Base-by-base conservation (phyloP, 2,329 filamentous ascomycete genomes). In the Paracorniculantispora psalliotae region DNA sequence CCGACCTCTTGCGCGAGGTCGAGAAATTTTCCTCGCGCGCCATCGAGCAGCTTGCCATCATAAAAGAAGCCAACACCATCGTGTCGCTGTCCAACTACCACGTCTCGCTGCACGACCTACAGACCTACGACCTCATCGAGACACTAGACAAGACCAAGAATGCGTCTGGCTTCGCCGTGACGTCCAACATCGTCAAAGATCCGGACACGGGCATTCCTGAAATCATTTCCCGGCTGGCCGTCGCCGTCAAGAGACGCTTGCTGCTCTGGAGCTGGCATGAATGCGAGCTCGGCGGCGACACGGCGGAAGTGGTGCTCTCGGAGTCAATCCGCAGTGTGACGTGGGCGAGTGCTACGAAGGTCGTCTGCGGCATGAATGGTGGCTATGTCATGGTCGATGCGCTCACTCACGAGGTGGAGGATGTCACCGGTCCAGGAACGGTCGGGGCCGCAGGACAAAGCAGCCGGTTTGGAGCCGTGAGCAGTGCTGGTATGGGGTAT, bases 181-280 rank as follows among this genome's bases (percentile, higher is more conserved):
- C 92, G 2, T 96, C 91, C 63, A 96, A 97, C 72, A 96, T 97
- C 58, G 89, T 96, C 65, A 93, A 94, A 71, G 94, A 99, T 72
- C 77, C 86, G 6, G 84, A 85, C 52, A 96, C 91, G 0, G 90
- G 90, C 25, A 92, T 99, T 52, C 92, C 92, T 1, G 91, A 93
- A 65, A 96, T 99, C 59, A 92, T 97, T 64, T 96, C 91, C 58
- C 83, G 92, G 39, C 78, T 99, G 54, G 94, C 92, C 7, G 93
- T 99, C 12, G 92, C 92, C 4, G 91, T 97, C 35, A 97, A 97
- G 80, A 82, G 94, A 68, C 90, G 90, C 67, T 80, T 99, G 55
- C 73, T 97, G 61, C 75, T 97, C 58, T 99, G 94, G 92, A 90
- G 88, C 68, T 99, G 96, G 94, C 89, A 94, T 67, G 92, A 96